Conservation (phyloP, 1,139 yeast genomes). For the Saccharomyces uvarum region DNA sequence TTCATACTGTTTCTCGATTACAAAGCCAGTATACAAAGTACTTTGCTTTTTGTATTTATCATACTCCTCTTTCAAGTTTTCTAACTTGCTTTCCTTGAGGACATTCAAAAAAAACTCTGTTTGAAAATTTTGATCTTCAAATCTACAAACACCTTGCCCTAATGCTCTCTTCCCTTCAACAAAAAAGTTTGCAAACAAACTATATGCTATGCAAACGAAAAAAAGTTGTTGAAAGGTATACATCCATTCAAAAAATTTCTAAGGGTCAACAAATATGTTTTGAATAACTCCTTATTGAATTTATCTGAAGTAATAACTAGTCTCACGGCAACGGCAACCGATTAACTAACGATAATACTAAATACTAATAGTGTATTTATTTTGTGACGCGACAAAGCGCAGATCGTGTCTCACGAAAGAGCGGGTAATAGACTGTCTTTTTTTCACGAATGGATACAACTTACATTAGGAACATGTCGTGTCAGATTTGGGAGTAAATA, state of each 20-base stretch:
- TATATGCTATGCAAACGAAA: neutral
- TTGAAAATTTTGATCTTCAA: neutral
- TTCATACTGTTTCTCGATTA: slow-evolving; percentile 46
- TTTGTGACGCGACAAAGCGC: neutral
- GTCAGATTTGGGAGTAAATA: neutral
- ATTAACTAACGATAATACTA: neutral
- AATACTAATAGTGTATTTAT: neutral
- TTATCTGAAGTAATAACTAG: neutral
- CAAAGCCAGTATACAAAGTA: slow-evolving; percentile 48
- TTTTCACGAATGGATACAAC: neutral
- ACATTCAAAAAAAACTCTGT: neutral
- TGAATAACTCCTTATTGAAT: neutral
- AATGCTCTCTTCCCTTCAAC: neutral
- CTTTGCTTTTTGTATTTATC: neutral
- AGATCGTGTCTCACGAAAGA: neutral
- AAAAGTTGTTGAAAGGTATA: neutral
- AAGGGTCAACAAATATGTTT: too few species aligned
- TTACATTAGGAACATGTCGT: neutral
- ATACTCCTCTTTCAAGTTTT: neutral
- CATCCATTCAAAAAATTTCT: neutral
- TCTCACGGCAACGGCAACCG: neutral
- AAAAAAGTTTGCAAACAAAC: neutral
- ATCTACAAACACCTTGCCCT: neutral
- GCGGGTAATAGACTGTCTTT: neutral
- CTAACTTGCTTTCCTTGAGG: neutral